Conservation (phyloP, 371 early-diverging fungal species). For the Mortierella sp. region DNA sequence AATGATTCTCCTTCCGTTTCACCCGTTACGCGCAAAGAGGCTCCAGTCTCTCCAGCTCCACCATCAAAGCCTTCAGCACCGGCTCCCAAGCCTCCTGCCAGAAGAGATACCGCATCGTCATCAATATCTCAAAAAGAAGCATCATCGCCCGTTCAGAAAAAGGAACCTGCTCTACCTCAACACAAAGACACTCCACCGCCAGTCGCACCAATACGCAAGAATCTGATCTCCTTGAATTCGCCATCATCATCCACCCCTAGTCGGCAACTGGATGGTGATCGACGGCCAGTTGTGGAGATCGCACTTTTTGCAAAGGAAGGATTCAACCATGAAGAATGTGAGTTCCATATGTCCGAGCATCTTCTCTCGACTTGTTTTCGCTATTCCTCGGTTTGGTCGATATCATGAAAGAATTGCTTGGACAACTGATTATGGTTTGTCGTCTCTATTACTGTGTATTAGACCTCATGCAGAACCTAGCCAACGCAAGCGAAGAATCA, state of each 20-base stretch:
- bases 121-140: constrained; percentile 35
- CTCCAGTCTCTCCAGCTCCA: neutral
- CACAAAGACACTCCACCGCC: constrained; percentile 27
- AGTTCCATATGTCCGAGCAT: no score
- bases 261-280: constrained; percentile 10
- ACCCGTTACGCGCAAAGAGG: constrained; percentile 26
- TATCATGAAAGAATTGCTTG: neutral
- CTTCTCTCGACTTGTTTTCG: no score
- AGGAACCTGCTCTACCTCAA: constrained; percentile 15
- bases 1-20: constrained; percentile 30
- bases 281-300: constrained; percentile 42
- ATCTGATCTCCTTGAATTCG: constrained; percentile 34
- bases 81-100: constrained; percentile 29
- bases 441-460: neutral
- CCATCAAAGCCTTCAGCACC: constrained; percentile 6
- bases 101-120: constrained; percentile 42
- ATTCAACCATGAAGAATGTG: constrained; percentile 58
- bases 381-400: neutral
- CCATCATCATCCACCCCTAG: constrained; percentile 15
- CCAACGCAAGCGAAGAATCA: constrained; percentile 70
- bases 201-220: constrained; percentile 33
- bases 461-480: constrained; percentile 66
- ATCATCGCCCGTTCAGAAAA: constrained; percentile 15
- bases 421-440: neutral
- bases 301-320: constrained; percentile 49